These are phyloP conservation scores for Cubamyces lactineus DNA, from an alignment of 768 basidiomycete genomes.

Conservation along the genomic window DNA sequence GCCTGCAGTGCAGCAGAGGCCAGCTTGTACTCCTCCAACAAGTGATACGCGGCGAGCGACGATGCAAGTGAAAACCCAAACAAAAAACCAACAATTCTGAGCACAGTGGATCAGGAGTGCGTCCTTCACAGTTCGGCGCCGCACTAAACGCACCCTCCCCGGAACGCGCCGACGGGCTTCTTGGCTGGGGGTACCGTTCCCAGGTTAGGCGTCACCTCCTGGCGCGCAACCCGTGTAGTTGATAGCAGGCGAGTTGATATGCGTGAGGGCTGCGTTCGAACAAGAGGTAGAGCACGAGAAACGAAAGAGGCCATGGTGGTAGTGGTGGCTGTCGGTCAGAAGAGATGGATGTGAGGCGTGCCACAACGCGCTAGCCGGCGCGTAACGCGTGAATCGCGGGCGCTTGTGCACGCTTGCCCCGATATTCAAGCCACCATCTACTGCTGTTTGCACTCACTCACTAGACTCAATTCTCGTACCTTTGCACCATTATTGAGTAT, in stretches of 20 bases:
- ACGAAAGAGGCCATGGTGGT: conserved; percentile 42
- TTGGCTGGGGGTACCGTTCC: conserved; percentile 60
- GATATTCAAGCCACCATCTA: neutral
- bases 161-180: conserved; percentile 70
- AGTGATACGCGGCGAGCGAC: conserved; percentile 81
- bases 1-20: conserved; percentile 87
- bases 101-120: neutral
- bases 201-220: conserved; percentile 48
- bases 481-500: no score
- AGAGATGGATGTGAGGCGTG: neutral
- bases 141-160: conserved; percentile 41
- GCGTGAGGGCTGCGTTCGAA: conserved; percentile 24
- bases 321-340: conserved; percentile 19
- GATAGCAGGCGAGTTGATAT: conserved; percentile 44
- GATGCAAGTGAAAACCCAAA: conserved; percentile 92
- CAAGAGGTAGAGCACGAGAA: conserved; percentile 35
- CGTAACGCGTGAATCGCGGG: conserved; percentile 1
- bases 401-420: neutral
- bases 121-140: neutral
- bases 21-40: conserved; percentile 88
- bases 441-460: no score
- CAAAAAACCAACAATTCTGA: conserved; percentile 80
- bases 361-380: conserved; percentile 10
- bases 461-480: no score
- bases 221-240: conserved; percentile 46